These are phyloP conservation scores for Juglanconis sp. DNA, from an alignment of 2,329 filamentous ascomycete species.

Conservation along the genomic window DNA sequence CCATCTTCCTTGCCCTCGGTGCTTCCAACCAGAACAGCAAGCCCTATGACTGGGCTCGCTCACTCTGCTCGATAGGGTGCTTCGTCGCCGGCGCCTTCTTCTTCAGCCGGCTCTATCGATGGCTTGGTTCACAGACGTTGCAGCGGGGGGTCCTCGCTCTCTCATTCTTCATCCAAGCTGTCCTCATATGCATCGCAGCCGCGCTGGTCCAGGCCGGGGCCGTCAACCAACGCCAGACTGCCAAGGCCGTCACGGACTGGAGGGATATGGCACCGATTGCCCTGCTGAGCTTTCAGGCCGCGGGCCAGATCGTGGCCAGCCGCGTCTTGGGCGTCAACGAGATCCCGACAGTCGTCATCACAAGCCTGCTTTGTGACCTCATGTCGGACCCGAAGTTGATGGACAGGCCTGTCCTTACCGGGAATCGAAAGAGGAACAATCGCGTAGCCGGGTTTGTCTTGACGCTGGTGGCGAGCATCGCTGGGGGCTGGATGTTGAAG, in stretches of 20 bases:
- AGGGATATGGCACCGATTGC: conserved; percentile 26
- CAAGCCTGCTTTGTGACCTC: conserved; percentile 52
- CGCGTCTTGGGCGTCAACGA: conserved; percentile 50
- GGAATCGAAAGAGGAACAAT: conserved; percentile 50
- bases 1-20: conserved; percentile 40
- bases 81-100: conserved; percentile 38
- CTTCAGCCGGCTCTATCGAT: conserved; percentile 34
- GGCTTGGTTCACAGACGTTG: not conserved
- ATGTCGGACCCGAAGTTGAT: conserved; percentile 48
- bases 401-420: conserved; percentile 27
- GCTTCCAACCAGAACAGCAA: conserved; percentile 36
- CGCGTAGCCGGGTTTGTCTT: conserved; percentile 42
- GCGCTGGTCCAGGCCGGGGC: conserved; percentile 13
- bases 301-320: conserved; percentile 50
- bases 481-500: conserved; percentile 46
- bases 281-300: conserved; percentile 51
- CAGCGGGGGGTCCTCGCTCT: conserved; percentile 10
- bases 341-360: conserved; percentile 53
- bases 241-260: conserved; percentile 8
- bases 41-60: conserved; percentile 40
- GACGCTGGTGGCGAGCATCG: conserved; percentile 45
- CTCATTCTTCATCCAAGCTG: conserved; percentile 14
- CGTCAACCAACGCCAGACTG: not conserved
- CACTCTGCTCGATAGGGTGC: conserved; percentile 39
- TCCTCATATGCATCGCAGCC: conserved; percentile 9